Evolutionary conservation across 2,329 filamentous ascomycete genomes (phyloP).

Genomic region (Talaromyces sp.): DNA sequence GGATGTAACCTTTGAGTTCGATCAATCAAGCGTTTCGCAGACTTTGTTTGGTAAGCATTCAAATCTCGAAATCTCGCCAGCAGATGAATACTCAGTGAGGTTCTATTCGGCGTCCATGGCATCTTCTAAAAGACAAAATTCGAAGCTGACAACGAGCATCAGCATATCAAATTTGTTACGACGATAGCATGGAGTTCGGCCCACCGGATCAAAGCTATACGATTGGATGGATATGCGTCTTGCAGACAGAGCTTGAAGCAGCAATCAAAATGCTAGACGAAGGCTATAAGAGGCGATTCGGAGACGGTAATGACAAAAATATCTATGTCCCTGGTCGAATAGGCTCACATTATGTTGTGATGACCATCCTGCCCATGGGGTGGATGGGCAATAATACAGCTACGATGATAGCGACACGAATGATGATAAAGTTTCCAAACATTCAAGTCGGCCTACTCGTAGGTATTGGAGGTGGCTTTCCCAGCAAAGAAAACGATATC

Average conservation of each 20-base stretch:
- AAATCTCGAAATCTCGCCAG: too few species aligned
- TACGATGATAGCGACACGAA: neutral
- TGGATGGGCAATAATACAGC: neutral
- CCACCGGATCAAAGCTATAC: neutral
- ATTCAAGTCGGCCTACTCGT: neutral
- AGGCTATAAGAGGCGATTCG: neutral
- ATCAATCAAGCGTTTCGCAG: too few species aligned
- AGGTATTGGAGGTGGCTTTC: neutral
- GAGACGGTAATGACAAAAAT: neutral
- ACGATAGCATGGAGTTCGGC: neutral
- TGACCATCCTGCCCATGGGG: neutral
- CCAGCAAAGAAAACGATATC: neutral
- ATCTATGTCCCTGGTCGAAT: neutral
- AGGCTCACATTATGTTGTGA: neutral
- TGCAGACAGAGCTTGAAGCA: neutral
- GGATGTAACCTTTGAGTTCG: too few species aligned
- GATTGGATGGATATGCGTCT: neutral
- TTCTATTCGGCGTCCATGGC: too few species aligned
- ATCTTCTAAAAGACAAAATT: too few species aligned
- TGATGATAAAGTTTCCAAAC: neutral
- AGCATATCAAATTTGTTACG: neutral
- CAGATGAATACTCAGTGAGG: too few species aligned
- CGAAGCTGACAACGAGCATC: neutral
- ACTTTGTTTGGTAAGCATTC: too few species aligned
- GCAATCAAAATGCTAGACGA: neutral